Conservation (phyloP, 805 yeast species). For the Ogataea polymorpha region DNA sequence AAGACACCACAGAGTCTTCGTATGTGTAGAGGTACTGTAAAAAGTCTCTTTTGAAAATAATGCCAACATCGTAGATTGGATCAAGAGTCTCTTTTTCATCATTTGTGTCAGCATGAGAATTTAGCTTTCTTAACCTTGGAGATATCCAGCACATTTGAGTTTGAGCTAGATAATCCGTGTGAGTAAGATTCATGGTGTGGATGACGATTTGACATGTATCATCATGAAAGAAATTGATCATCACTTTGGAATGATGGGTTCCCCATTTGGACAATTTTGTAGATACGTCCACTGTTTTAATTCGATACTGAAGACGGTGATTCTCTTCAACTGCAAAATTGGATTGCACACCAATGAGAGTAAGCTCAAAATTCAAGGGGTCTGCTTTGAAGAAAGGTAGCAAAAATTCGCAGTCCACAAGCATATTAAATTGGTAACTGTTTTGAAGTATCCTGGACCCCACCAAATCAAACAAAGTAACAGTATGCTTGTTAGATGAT, state of each 20-base stretch:
- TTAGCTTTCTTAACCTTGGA: conserved; percentile 35
- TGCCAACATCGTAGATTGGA: conserved; percentile 16
- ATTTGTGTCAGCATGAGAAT: background rate
- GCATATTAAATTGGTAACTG: conserved; percentile 34
- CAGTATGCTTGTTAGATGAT: conserved; percentile 25
- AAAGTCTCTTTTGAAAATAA: conserved; percentile 44
- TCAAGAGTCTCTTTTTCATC: conserved; percentile 4
- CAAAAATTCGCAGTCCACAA: conserved; percentile 30
- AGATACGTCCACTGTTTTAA: conserved; percentile 30
- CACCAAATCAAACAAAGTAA: conserved; percentile 27
- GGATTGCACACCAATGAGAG: conserved; percentile 31
- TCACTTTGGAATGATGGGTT: conserved; percentile 66
- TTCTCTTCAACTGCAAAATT: conserved; percentile 36
- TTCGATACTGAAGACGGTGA: conserved; percentile 17
- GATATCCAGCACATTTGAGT: conserved; percentile 69
- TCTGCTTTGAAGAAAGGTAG: conserved; percentile 21
- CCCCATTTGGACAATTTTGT: conserved; percentile 32
- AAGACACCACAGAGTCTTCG: conserved; percentile 26
- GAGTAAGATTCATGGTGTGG: conserved; percentile 58
- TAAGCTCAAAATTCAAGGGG: conserved; percentile 19
- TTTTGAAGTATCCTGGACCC: conserved; percentile 22
- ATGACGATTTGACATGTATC: conserved; percentile 48
- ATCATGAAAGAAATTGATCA: conserved; percentile 52
- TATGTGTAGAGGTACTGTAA: conserved; percentile 45
- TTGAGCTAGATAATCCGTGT: conserved; percentile 50